A percentile compares a stretch with the other conserved stretches of the same genome.
Evolutionary conservation across 176 grass and related monocot genomes (phyloP).

Genomic region (Phyllostachys edulis): DNA sequence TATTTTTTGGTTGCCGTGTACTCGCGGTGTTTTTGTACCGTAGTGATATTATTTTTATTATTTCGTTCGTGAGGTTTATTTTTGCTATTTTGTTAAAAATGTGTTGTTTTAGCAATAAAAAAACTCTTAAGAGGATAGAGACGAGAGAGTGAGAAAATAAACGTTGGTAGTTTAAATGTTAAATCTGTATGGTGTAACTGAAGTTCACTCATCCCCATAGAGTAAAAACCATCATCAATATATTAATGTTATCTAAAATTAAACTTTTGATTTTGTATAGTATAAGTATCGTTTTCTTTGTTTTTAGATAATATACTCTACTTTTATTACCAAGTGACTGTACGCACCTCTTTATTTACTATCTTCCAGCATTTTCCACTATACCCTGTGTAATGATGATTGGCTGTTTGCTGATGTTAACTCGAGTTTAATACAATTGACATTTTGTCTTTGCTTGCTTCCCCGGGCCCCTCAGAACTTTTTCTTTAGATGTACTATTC

Average conservation of each 20-base stretch:
- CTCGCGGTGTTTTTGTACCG: too few relatives aligned
- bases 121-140: neutral
- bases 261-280: neutral
- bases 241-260: neutral
- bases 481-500: conserved; percentile 23
- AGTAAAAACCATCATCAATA: neutral
- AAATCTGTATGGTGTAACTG: neutral
- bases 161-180: conserved; percentile 7
- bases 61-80: too few relatives aligned
- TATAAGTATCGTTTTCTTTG: neutral
- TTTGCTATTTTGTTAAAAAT: too few relatives aligned
- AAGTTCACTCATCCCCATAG: neutral
- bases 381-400: conserved; percentile 15
- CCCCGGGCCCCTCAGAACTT: neutral
- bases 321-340: conserved; percentile 10
- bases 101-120: too few relatives aligned
- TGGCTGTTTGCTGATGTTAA: conserved; percentile 30
- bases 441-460: conserved; percentile 31
- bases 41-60: too few relatives aligned
- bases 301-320: neutral
- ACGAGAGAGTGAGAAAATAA: neutral
- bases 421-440: conserved; percentile 23
- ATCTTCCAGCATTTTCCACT: conserved; percentile 7
- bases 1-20: too few relatives aligned
- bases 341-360: neutral